Base-by-base conservation (phyloP, 495 filamentous ascomycete genomes). In the Letharia lupina region DNA sequence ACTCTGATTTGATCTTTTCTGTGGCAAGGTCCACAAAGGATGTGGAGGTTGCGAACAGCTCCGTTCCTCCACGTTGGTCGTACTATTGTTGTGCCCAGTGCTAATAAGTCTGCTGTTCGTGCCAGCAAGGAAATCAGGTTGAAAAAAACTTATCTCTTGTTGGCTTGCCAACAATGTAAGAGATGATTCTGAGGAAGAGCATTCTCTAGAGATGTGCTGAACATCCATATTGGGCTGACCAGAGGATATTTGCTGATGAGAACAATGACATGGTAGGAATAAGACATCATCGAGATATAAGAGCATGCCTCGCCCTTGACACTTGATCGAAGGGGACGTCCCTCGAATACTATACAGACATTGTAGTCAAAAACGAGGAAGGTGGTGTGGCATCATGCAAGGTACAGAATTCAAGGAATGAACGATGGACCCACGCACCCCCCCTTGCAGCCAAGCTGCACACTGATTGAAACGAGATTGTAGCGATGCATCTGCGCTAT, bases 401-500 rank as follows among this genome's bases (percentile, higher is more conserved):
- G 64, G 64, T 45, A 64, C 50, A 12, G 15, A 16, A 41, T 12
- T 56, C 45, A 54, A 63, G 61, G 61, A 48, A 41, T 28, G 39
- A 39, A n/a, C 8, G 37, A 39, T 39, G 4, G 35, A 16, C 41
- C 35, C 48, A n/a, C 23, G 44, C 28, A 18, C 63, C 63, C 56
- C 63, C 56, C 63, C 63, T 65, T 65, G 63, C 63, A 65, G 57
- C 41, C 33, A 31, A 18, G 54, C 39, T 47, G 12, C 7, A 39
- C 57, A 7, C 35, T 35, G 18, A 40, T 20, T 39, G 35, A 18
- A 16, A 60, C 35, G 11, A 60, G 0, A 15, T 58, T 18, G 13
- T 44, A 15, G 23, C 23, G 23, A 28, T 28, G 23, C 23, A 28
- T 28, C 23, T 44, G 41, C 41, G 41, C 41, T 11, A 44, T 15